Evolutionary conservation across 768 basidiomycete genomes (phyloP).

Genomic region (Rhodotorula kratochvilovae): DNA sequence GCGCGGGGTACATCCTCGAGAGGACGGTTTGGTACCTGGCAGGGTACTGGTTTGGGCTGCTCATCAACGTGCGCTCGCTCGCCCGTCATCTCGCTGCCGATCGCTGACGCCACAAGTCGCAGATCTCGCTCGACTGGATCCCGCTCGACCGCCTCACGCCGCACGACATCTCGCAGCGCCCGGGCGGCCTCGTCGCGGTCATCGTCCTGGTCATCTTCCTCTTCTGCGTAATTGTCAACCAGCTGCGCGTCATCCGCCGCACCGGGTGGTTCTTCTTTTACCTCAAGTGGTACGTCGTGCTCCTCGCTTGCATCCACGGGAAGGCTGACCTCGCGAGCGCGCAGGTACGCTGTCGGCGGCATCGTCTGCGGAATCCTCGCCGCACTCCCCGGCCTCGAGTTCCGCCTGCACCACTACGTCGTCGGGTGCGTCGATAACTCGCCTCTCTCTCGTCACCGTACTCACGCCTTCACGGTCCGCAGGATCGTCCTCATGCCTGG

Average conservation of each 20-base stretch:
- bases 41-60: conserved; percentile 72
- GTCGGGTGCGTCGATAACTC: conserved; percentile 51
- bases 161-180: conserved; percentile 61
- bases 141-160: conserved; percentile 72
- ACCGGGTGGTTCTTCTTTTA: conserved; percentile 79
- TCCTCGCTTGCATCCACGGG: neutral
- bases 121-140: conserved; percentile 48
- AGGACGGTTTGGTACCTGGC: conserved; percentile 67
- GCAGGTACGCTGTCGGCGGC: conserved; percentile 54
- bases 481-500: conserved; percentile 66
- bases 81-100: neutral
- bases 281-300: conserved; percentile 60
- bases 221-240: conserved; percentile 59
- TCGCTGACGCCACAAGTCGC: neutral
- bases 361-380: conserved; percentile 64
- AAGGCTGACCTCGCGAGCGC: neutral
- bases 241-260: conserved; percentile 73
- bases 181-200: conserved; percentile 54
- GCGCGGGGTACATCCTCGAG: conserved; percentile 61
- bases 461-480: neutral
- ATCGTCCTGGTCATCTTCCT: conserved; percentile 61
- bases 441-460: no score
- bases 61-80: conserved; percentile 58
- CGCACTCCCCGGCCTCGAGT: conserved; percentile 61
- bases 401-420: conserved; percentile 79